Evolutionary conservation across 164 flowering plant genomes (phyloP), one percentile per base, ranked within the genome.

Genomic region (Stephania yunnanensis): DNA sequence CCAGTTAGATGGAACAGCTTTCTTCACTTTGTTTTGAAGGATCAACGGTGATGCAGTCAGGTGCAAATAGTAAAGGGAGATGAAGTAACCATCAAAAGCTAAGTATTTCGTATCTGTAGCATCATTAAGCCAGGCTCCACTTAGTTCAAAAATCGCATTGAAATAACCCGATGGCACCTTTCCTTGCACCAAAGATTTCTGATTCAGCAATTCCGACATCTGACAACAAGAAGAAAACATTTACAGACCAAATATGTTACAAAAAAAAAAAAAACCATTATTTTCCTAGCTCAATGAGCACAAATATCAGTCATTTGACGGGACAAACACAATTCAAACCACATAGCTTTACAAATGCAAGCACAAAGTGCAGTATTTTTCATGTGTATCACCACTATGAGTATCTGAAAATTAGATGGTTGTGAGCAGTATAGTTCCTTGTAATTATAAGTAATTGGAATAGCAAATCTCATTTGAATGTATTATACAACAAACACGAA

Each of bases 171-270:
- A 92, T 68, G 98, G 98, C 69, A 92, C 84, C 83, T 93, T 93
- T 73, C 98, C 98, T 82, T 87, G 98, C 19, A 92, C 75, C 11
- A 87, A 86, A 74, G 91, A 87, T 78, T 89, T 92, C 84, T 92
- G 98, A 83, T 93, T 93, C 58, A 93, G 86, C 63, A 92, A 83
- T 87, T 93, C 97, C 19, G 98, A 91, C 97, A 93, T 93, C 98
- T 92, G 88, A 83, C 58, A 53, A 78, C 12, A 71, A 70, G 80
- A 48, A 78, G 53, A 50, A 66, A 25, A 78, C 46, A 22, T 29
- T 22, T 25, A 25, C 11, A 46, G 19, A 67, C 58, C 69, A 69
- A 46, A 63, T 31, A 68, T 68, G 29, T n/a, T 6, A 48, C 12
- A 13, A 74, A 22, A 48, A 36, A 3, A 13, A 74, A 22, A 48